phyloP scores from a whole-genome alignment of 208 protist species.

The Acanthamoeba lenticulata region DNA sequence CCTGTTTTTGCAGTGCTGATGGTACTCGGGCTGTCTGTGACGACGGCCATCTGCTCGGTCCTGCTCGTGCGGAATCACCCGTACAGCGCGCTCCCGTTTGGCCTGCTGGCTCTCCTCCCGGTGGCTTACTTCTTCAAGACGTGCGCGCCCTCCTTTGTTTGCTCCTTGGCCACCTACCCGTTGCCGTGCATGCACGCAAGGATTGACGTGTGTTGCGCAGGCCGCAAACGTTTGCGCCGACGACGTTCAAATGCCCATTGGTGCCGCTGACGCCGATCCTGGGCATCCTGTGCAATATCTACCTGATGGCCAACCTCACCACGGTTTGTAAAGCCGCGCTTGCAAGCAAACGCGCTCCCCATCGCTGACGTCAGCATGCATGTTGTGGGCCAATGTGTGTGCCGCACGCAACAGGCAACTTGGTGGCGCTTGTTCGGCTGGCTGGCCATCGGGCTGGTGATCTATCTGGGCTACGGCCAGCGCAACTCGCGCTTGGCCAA shows the following conservation, averaged over 20 bases:
- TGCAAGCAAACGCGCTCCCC: background rate
- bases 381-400: too few relatives aligned
- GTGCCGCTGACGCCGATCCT: constrained; percentile 28
- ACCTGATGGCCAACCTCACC: constrained; percentile 35
- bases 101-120: background rate
- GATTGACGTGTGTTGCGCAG: background rate
- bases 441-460: constrained; percentile 7
- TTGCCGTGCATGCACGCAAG: background rate
- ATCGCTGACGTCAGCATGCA: background rate
- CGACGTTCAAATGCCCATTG: constrained; percentile 39
- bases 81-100: background rate
- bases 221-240: background rate
- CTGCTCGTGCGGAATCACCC: background rate
- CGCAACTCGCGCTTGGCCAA: background rate
- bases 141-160: background rate
- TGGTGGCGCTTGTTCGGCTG: constrained; percentile 6
- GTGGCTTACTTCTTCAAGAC: constrained; percentile 27
- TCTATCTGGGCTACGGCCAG: constrained; percentile 54
- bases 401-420: background rate
- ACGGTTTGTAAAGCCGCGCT: background rate
- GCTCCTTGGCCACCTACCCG: too few relatives aligned
- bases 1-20: background rate
- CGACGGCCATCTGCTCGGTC: background rate
- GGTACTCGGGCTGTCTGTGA: background rate
- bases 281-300: constrained; percentile 27